These are phyloP conservation scores for Capronia coronata DNA, from an alignment of 2,329 filamentous ascomycete species.

Conservation along the genomic window DNA sequence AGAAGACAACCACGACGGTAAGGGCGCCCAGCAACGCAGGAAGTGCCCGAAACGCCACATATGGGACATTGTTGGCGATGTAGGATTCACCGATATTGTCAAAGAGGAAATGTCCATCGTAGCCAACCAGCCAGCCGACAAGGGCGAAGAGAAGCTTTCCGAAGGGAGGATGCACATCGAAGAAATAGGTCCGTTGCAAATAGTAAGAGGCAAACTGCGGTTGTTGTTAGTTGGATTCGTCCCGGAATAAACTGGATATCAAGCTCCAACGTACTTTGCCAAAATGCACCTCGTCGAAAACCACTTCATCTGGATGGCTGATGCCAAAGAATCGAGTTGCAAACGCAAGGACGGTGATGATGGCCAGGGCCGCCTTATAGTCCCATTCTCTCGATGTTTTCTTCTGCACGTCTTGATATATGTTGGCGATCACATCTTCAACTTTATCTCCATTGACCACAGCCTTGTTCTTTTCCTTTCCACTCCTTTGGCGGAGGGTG, in stretches of 20 bases:
- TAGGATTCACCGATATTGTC: conserved; percentile 99
- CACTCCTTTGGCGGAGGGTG: conserved; percentile 25
- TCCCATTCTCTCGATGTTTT: conserved; percentile 62
- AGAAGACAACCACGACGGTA: conserved; percentile 86
- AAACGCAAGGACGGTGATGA: conserved; percentile 81
- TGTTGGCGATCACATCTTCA: conserved; percentile 15
- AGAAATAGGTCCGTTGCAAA: conserved; percentile 96
- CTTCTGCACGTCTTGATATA: conserved; percentile 26
- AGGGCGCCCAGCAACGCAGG: conserved; percentile 86
- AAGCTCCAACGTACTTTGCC: conserved; percentile 68
- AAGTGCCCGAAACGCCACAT: conserved; percentile 90
- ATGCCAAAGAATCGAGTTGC: conserved; percentile 94
- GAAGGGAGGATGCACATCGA: conserved; percentile 97
- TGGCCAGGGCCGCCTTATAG: conserved; percentile 68
- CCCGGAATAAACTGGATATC: no score
- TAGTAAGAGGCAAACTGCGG: conserved; percentile 59
- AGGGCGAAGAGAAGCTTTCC: conserved; percentile 96
- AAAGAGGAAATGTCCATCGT: conserved; percentile 94
- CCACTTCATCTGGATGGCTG: conserved; percentile 88
- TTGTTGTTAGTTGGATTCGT: neutral
- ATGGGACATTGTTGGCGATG: conserved; percentile 92
- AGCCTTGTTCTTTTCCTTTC: conserved; percentile 26
- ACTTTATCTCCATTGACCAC: conserved; percentile 23
- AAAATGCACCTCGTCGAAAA: conserved; percentile 99
- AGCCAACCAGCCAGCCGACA: conserved; percentile 95